Evolutionary conservation across 306 rosid species (phyloP), one percentile per base, ranked within the genome.

Genomic region (Neltuma alba): DNA sequence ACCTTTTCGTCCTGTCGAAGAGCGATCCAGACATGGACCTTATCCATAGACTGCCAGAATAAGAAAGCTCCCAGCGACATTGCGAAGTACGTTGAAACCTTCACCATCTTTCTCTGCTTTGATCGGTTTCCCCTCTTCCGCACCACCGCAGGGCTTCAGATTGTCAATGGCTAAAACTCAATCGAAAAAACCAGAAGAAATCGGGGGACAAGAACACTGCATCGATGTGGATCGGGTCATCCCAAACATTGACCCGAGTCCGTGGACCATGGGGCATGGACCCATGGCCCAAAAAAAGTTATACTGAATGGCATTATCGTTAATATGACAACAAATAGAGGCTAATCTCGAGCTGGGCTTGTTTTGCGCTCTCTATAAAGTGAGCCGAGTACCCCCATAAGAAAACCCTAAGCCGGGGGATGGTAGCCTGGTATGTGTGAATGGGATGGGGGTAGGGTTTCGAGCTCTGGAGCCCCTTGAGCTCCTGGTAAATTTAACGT

Each of bases 1-100:
- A 93, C 99, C 98, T 96, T 96, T 77, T 96, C 99, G 78, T 96
- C 99, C 74, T 96, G 99, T 81, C 20, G 99, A 34, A 96, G 94
- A 83, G 99, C 99, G 89, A 93, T 92, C 99, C 99, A 96, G 74
- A 96, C 93, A 79, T 96, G 99, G 72, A 96, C 64, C 55, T 85
- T 91, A 8, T 96, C 99, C 98, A 96, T 96, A 80, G 98, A 81
- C 2, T 93, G 92, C 98, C 96, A 93, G 91, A 96, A 93, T 0
- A 90, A 80, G 85, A 96, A 96, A 44, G 99, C 98, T 33, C 97
- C 99, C 36, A 93, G 64, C 2, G 97, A n/a, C 98, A 96, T 91
- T 6, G 89, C 99, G 65, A 93, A 96, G 92, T 85, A 96, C 18
- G 96, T 89, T 4, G 89, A 83, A 0, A 93, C 87, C 52, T 68